Base-by-base conservation (phyloP, 164 flowering plant species). In the Buxus sempervirens region DNA sequence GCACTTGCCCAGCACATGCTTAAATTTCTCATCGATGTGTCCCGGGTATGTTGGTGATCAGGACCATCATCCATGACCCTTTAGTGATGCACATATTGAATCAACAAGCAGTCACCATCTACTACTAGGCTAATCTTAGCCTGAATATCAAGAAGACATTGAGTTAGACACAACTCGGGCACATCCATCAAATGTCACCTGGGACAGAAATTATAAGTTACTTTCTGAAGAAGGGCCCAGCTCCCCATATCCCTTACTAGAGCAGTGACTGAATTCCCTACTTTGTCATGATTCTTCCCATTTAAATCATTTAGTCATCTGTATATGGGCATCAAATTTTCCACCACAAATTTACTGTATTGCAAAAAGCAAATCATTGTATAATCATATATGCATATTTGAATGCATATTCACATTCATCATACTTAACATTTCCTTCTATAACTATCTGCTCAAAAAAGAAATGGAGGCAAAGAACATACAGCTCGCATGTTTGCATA, bases 401-500 rank as follows among this genome's bases (percentile, higher is more conserved):
- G 18, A 45, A 10, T 45, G 18, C 51, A 45, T 12, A 41, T 45
- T 15, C 51, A 45, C 12, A 15, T 4, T 10, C 14, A 10, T 45
- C 51, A 45, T 45, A 45, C 51, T 15, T 1, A 45, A 45, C 51
- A 45, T 45, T 45, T 45, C 16, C 12, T 10, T 45, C 51, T 5
- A 15, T 45, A 10, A 10, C 18, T 4, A 10, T 45, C 36, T 48
- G 68, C 65, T 21, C 20, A 36, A 60, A 21, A 62, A 53, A 57
- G 55, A 65, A 9, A 57, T 51, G 32, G 26, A 66, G 56, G 54
- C 8, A 65, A 42, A 54, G 54, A 51, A 78, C 93, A 77, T 88
- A 96, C 99, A 61, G 97, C 96, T 81, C 88, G 78, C 87, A 90
- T 88, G 70, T 85, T 88, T 71, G 90, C 91, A 85, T 81, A 96